Conservation (phyloP, 2,329 filamentous ascomycete genomes). For the Cryphonectria parasitica region DNA sequence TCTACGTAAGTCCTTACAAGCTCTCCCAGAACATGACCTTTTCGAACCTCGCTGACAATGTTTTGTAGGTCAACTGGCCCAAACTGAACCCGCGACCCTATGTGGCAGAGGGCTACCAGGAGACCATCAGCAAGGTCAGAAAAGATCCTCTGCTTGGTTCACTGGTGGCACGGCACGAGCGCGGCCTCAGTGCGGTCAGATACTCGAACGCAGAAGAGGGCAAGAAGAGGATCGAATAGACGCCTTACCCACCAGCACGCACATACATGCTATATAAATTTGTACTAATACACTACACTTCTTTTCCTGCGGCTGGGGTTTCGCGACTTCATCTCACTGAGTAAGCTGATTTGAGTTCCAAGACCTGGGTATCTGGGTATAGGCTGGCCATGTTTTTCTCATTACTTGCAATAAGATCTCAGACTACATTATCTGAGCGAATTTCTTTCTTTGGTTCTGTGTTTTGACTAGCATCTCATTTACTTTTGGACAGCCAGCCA, state of each 20-base stretch:
- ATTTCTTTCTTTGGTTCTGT: not conserved
- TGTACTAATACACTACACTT: not conserved
- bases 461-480: no score
- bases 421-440: not conserved
- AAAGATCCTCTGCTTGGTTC: slow-evolving; percentile 82
- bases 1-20: slow-evolving; percentile 73
- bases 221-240: slow-evolving; percentile 94
- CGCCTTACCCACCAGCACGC: not conserved
- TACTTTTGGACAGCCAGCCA: no score
- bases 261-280: not conserved
- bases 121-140: slow-evolving; percentile 79
- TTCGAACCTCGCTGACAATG: slow-evolving; percentile 29
- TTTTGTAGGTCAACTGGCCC: slow-evolving; percentile 90
- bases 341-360: not conserved
- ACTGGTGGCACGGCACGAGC: slow-evolving; percentile 74
- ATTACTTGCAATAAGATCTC: not conserved
- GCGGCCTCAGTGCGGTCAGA: slow-evolving; percentile 80
- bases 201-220: slow-evolving; percentile 91
- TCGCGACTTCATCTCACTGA: not conserved
- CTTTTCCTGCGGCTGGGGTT: not conserved
- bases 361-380: not conserved
- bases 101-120: slow-evolving; percentile 85
- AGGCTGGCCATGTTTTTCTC: not conserved
- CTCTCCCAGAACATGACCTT: slow-evolving; percentile 25
- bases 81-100: slow-evolving; percentile 89